Conservation (phyloP, 2,329 filamentous ascomycete genomes). For the Sphaceloma murrayae region DNA sequence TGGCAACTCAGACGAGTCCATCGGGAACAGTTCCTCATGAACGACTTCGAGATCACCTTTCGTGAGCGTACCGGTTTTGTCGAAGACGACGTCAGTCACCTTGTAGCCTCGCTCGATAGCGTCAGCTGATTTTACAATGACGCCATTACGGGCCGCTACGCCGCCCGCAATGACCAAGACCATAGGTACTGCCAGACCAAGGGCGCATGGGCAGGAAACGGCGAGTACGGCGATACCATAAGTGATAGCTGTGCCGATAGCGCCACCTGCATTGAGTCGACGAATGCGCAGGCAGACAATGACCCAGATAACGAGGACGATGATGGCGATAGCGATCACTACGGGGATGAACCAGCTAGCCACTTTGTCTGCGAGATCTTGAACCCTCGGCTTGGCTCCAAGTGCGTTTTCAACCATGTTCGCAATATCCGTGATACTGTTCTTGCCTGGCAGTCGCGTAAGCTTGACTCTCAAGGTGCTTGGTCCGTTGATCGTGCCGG, state of each 20-base stretch:
- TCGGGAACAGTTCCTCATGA: slow-evolving; percentile 23
- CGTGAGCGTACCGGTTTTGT: slow-evolving; percentile 73
- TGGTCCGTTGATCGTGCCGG: slow-evolving; percentile 52
- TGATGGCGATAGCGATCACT: slow-evolving; percentile 47
- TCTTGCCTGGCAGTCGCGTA: slow-evolving; percentile 55
- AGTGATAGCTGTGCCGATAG: slow-evolving; percentile 53
- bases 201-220: slow-evolving; percentile 69
- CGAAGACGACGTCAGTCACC: slow-evolving; percentile 59
- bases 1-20: slow-evolving; percentile 38
- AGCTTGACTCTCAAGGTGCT: slow-evolving; percentile 44
- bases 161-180: slow-evolving; percentile 63
- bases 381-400: slow-evolving; percentile 56
- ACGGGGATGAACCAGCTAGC: slow-evolving; percentile 61
- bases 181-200: slow-evolving; percentile 69
- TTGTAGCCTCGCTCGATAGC: slow-evolving; percentile 54
- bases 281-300: slow-evolving; percentile 42
- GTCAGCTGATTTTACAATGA: slow-evolving; percentile 60
- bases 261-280: slow-evolving; percentile 33
- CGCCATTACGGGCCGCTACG: slow-evolving; percentile 52
- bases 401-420: slow-evolving; percentile 62
- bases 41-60: slow-evolving; percentile 41
- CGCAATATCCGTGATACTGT: slow-evolving; percentile 61
- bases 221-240: slow-evolving; percentile 64
- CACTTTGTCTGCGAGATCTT: slow-evolving; percentile 58
- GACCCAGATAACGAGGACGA: slow-evolving; percentile 58